Percentiles rank a stretch among this genome's conserved stretches.
Evolutionary conservation across 768 basidiomycete genomes (phyloP).

Genomic region (Tephrocybe sp.): DNA sequence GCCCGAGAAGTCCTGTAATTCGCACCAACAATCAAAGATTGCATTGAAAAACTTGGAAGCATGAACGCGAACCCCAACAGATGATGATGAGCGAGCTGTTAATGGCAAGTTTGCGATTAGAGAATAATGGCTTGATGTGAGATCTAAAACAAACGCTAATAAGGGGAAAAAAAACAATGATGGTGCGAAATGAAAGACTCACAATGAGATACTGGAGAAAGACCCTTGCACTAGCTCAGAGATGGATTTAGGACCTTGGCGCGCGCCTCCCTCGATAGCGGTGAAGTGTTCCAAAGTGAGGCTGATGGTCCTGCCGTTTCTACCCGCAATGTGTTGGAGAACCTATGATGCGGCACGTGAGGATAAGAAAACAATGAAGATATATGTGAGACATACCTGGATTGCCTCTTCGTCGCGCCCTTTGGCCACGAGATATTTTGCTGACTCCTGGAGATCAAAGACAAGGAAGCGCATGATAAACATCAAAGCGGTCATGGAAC

Average conservation of each 20-base stretch:
- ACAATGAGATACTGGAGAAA: constrained; percentile 42
- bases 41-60: too few relatives aligned
- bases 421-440: constrained; percentile 59
- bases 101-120: constrained; percentile 38
- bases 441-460: constrained; percentile 60
- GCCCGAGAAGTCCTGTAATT: too few relatives aligned
- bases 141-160: constrained; percentile 28
- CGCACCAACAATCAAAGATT: too few relatives aligned
- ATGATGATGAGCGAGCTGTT: constrained; percentile 49
- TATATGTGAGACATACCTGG: constrained; percentile 26
- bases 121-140: constrained; percentile 50
- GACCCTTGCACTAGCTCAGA: constrained; percentile 30
- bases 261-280: constrained; percentile 23
- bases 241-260: constrained; percentile 18
- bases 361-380: background rate
- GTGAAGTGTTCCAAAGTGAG: constrained; percentile 46
- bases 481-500: constrained; percentile 48
- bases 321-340: constrained; percentile 46
- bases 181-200: constrained; percentile 7
- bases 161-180: background rate
- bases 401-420: constrained; percentile 59
- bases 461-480: constrained; percentile 56
- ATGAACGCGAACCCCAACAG: constrained; percentile 39
- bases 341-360: constrained; percentile 33
- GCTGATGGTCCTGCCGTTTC: constrained; percentile 44